A percentile compares a stretch with the other conserved stretches of the same genome.
Evolutionary conservation across 768 basidiomycete genomes (phyloP).

Genomic region (Mycena crocata): DNA sequence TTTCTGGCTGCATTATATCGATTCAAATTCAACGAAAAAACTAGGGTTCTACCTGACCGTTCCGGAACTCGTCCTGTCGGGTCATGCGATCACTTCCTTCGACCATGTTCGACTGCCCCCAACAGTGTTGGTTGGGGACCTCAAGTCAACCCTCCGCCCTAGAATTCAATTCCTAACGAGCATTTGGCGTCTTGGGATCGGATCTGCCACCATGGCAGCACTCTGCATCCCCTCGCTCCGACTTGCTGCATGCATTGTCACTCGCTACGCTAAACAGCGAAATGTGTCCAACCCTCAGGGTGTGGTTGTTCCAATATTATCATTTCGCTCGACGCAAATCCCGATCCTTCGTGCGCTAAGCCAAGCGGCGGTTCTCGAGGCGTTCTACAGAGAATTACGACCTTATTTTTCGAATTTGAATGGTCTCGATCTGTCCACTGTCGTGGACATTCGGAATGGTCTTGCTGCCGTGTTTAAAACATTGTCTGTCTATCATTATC

Average conservation of each 20-base stretch:
- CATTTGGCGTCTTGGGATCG: conserved; percentile 45
- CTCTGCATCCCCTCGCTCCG: conserved; percentile 38
- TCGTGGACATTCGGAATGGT: conserved; percentile 19
- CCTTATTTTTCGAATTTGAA: not conserved
- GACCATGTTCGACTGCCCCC: conserved; percentile 43
- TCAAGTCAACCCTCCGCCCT: not conserved
- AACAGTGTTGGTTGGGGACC: conserved; percentile 37
- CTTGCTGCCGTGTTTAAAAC: conserved; percentile 27
- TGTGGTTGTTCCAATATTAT: conserved; percentile 34
- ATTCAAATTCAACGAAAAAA: not conserved
- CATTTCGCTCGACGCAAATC: conserved; percentile 48
- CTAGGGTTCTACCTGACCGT: conserved; percentile 36
- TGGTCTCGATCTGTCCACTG: not conserved
- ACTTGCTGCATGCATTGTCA: conserved; percentile 38
- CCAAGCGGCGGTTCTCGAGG: conserved; percentile 42
- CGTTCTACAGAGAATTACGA: conserved; percentile 30
- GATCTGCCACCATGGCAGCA: conserved; percentile 40
- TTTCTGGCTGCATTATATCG: not conserved
- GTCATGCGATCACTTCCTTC: conserved; percentile 46
- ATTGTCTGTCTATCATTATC: conserved; percentile 4
- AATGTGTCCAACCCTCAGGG: conserved; percentile 31
- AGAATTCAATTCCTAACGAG: conserved; percentile 35
- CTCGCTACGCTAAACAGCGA: conserved; percentile 42
- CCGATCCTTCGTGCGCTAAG: conserved; percentile 44
- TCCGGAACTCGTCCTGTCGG: conserved; percentile 37